Conservation (phyloP, 75 land plant species). For the Adiantum capillusveneris region DNA sequence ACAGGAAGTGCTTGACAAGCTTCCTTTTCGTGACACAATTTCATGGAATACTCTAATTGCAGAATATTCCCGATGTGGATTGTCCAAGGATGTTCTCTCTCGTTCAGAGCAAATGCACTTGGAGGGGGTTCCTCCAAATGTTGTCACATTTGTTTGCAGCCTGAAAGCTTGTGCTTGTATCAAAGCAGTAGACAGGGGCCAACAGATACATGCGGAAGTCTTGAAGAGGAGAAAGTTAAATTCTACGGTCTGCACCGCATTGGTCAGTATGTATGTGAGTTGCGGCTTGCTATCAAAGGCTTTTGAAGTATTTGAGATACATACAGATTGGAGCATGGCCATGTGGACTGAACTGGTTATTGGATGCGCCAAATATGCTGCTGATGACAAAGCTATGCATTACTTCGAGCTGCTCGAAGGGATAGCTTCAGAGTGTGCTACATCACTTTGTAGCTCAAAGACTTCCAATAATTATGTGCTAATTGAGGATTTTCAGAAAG, state of each 20-base stretch:
- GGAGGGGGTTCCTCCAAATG: slow-evolving; percentile 34
- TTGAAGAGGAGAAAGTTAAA: not conserved
- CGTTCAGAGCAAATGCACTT: slow-evolving; percentile 14
- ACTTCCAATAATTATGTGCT: no score
- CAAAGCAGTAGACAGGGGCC: slow-evolving; percentile 32
- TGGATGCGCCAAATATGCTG: no score
- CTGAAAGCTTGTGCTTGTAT: slow-evolving; percentile 27
- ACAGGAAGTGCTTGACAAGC: slow-evolving; percentile 12
- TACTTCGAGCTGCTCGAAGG: no score
- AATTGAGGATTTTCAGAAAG: no score
- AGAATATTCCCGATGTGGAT: slow-evolving; percentile 14
- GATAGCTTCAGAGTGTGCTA: no score
- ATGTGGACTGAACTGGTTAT: no score
- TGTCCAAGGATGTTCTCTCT: slow-evolving; percentile 4
- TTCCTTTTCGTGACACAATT: slow-evolving; percentile 8
- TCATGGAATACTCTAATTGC: slow-evolving; percentile 16
- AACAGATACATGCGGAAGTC: not conserved
- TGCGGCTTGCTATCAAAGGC: not conserved
- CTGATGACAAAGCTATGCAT: no score
- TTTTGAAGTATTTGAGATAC: not conserved
- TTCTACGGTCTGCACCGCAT: not conserved
- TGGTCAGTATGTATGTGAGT: not conserved
- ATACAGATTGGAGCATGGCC: no score
- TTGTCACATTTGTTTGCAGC: slow-evolving; percentile 32
- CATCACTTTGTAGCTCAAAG: no score